A percentile compares a stretch with the other conserved stretches of the same genome.
Evolutionary conservation across 495 filamentous ascomycete species (phyloP).

Genomic region (Glonium stellatum): DNA sequence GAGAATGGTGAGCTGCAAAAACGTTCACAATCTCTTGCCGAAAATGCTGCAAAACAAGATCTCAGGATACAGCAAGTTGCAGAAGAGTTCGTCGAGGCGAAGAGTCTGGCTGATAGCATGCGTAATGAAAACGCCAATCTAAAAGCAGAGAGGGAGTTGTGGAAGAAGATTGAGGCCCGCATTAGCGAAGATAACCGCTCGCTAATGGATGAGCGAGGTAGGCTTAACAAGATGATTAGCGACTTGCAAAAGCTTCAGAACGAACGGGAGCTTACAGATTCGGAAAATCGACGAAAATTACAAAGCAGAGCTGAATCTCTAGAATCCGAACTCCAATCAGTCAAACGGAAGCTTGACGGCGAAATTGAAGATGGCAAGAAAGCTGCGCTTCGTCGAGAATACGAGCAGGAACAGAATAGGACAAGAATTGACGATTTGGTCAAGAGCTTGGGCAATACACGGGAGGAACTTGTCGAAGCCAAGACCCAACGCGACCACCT

Average conservation of each 20-base stretch:
- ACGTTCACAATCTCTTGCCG: conserved; percentile 63
- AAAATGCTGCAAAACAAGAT: conserved; percentile 82
- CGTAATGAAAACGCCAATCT: conserved; percentile 86
- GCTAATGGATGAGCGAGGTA: conserved; percentile 71
- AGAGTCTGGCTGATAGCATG: conserved; percentile 73
- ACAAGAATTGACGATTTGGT: conserved; percentile 86
- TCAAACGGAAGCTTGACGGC: conserved; percentile 76
- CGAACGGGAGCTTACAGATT: conserved; percentile 79
- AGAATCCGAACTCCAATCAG: conserved; percentile 66
- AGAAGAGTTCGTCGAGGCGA: conserved; percentile 85
- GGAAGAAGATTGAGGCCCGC: conserved; percentile 84
- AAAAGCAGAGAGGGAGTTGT: conserved; percentile 84
- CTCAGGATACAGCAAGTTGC: conserved; percentile 81
- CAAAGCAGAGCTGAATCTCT: conserved; percentile 69
- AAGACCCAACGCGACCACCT: conserved; percentile 85
- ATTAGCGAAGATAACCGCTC: conserved; percentile 77
- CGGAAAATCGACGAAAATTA: conserved; percentile 69
- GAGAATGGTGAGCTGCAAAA: conserved; percentile 83
- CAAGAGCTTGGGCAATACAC: conserved; percentile 63
- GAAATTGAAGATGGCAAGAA: conserved; percentile 80
- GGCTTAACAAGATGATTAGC: conserved; percentile 70
- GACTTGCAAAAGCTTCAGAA: conserved; percentile 81
- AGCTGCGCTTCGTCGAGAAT: conserved; percentile 71
- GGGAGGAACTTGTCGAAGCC: conserved; percentile 73
- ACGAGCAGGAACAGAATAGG: conserved; percentile 75